Base-by-base conservation (phyloP, 2,329 filamentous ascomycete species). In the Aspergillus versicolor region DNA sequence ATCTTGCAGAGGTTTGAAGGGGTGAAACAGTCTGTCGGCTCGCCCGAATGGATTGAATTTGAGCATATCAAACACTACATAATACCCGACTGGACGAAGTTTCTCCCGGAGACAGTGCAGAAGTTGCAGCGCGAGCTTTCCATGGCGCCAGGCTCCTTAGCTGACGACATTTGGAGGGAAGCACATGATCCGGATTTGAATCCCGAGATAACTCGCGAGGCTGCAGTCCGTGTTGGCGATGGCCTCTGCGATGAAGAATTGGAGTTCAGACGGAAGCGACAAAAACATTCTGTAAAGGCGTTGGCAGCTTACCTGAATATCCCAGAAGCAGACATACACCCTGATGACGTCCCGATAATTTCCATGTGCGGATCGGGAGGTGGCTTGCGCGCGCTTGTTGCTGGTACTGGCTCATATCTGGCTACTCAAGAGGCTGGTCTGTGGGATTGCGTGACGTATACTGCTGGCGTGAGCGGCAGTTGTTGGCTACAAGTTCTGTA, bases 341-440 rank as follows among this genome's bases (percentile, higher is more conserved):
- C 91, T 0, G 91, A 96, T 46, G 94, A 99, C 76, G 88, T 97
- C 6, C 94, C 94, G 1, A 86, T 88, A 3, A 97, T 99, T 70
- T 93, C 93, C 40, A 88, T 97, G 79, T 96, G 93, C 66, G 92
- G 92, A 8, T 97, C 93, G 2, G 94, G 94, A 9, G 94, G 94
- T 56, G 94, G 94, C 0, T 76, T 99, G 46, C 83, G 94, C 50
- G 94, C 94, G 1, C 82, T 99, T 38, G 91, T 97, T 17, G 92
- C 94, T 2, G 92, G 93, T 3, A 88, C 92, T 0, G 92, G 93
- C 0, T 97, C 92, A 0, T 88, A 95, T 60, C 80, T 94, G 9
- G 92, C 92, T 3, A 84, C 91, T 0, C 86, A 91, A 58, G 89
- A 97, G 70, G 89, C 90, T 56, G 94, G 94, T 0, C 79, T 99